Evolutionary conservation across 768 basidiomycete species (phyloP), one percentile per base, ranked within the genome.

Genomic region (Scleroderma citrinum): DNA sequence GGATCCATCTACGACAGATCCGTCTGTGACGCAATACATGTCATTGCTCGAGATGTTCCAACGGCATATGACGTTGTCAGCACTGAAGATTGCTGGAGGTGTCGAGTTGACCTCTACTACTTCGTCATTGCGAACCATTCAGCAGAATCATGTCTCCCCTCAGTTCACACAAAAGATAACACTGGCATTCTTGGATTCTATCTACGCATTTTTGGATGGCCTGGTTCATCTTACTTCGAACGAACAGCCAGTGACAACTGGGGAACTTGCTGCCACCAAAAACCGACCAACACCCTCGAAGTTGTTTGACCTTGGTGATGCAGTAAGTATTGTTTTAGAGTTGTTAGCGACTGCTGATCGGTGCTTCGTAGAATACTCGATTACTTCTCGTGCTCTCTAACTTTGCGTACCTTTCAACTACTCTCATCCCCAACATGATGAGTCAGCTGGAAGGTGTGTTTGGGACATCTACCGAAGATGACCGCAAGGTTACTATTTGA

Each of bases 321-420:
- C 74, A 30, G 88, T 89, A 64, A 52, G 80, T 71, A 14, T 39
- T 17, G 14, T 20, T 19, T 47, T 37, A 1, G 12, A 12, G 13
- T 5, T 17, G 35, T 32, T 37, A 32, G 6, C 6, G 8, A n/a
- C 17, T 17, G 43, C 51, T 59, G 19, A 49, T 8, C 41, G 11
- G 7, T 29, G 47, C 42, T 46, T 37, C n/a, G 30, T 53, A 96
- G 94, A 88, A 95, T 60, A 87, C 78, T 13, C 82, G 95, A 39
- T 74, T 94, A 40, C 75, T 99, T 14, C 71, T 97, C 35, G 91
- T 96, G 36, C 74, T 97, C 29, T 90, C 92, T 14, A 97, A 98
- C 63, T 82, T 98, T 56, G 78, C 77, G 12, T 78, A 90, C 57
- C 75, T 99, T 23, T 80, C 81, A 48, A 77, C 76, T 48, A 68